These are phyloP conservation scores for Amorphotheca resinae DNA, from an alignment of 495 filamentous ascomycete species.

Conservation along the genomic window DNA sequence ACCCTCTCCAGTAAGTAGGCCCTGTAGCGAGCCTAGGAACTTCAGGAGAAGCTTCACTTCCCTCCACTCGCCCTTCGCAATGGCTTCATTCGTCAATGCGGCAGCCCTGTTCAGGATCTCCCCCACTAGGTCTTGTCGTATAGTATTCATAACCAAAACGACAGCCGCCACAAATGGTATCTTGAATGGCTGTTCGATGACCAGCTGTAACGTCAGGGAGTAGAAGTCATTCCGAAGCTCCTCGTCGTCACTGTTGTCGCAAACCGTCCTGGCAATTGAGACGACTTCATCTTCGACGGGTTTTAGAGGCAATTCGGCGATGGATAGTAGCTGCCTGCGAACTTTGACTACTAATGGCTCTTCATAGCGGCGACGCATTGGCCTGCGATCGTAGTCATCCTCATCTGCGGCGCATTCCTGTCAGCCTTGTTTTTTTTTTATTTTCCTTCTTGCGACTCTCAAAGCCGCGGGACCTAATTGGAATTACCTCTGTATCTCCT, in stretches of 20 bases:
- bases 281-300: slow-evolving; percentile 70
- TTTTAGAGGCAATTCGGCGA: slow-evolving; percentile 77
- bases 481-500: slow-evolving; percentile 40
- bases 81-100: slow-evolving; percentile 42
- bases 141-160: slow-evolving; percentile 58
- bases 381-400: slow-evolving; percentile 63
- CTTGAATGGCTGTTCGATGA: slow-evolving; percentile 89
- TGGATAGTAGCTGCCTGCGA: slow-evolving; percentile 64
- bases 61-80: slow-evolving; percentile 68
- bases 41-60: slow-evolving; percentile 83
- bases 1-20: slow-evolving; percentile 67
- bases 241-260: slow-evolving; percentile 64
- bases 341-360: slow-evolving; percentile 64
- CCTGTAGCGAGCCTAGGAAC: slow-evolving; percentile 72
- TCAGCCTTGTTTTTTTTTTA: slow-evolving; percentile 12
- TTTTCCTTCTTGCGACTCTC: no score
- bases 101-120: slow-evolving; percentile 53
- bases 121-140: slow-evolving; percentile 53
- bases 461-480: not conserved
- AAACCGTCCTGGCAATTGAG: slow-evolving; percentile 60
- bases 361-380: slow-evolving; percentile 66
- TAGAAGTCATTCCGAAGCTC: slow-evolving; percentile 56
- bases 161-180: slow-evolving; percentile 83
- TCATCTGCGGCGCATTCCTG: slow-evolving; percentile 33
- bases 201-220: slow-evolving; percentile 58